Conservation (phyloP, 2,329 filamentous ascomycete genomes). For the Colletotrichum siamense region DNA sequence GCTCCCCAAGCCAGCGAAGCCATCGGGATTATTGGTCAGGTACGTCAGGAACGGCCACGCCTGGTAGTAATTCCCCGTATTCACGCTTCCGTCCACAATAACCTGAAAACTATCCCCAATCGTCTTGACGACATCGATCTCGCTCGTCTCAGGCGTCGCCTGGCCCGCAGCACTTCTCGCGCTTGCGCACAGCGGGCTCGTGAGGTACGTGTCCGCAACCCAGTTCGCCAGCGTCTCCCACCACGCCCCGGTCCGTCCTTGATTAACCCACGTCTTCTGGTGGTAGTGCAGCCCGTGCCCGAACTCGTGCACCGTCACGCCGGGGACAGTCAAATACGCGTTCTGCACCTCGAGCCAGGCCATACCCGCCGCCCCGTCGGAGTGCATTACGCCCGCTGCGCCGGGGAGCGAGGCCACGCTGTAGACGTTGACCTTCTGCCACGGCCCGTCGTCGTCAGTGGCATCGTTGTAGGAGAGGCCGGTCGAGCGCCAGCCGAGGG, state of each 20-base stretch:
- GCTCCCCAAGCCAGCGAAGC: conserved; percentile 43
- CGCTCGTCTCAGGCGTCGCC: conserved; percentile 16
- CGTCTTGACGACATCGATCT: conserved; percentile 48
- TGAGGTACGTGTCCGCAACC: conserved; percentile 53
- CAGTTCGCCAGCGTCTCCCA: conserved; percentile 58
- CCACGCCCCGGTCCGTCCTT: conserved; percentile 52
- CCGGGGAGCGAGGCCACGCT: conserved; percentile 38
- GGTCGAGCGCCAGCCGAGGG: conserved; percentile 43
- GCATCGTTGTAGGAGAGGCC: conserved; percentile 40
- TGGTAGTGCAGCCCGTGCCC: conserved; percentile 55
- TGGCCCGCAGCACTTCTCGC: conserved; percentile 40
- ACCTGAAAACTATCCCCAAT: conserved; percentile 49
- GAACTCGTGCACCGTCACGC: conserved; percentile 53
- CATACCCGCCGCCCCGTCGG: conserved; percentile 42
- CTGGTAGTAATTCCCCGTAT: conserved; percentile 54
- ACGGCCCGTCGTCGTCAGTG: conserved; percentile 39
- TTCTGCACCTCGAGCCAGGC: conserved; percentile 48
- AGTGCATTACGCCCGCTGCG: conserved; percentile 49
- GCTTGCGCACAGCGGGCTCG: conserved; percentile 44
- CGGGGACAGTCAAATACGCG: conserved; percentile 40
- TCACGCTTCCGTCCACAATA: conserved; percentile 48
- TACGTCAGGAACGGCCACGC: conserved; percentile 57
- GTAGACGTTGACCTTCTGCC: conserved; percentile 53
- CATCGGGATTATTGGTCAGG: conserved; percentile 52
- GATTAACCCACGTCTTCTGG: conserved; percentile 48